Conservation (phyloP, 1,139 yeast genomes). For the Taiozyma sp. region DNA sequence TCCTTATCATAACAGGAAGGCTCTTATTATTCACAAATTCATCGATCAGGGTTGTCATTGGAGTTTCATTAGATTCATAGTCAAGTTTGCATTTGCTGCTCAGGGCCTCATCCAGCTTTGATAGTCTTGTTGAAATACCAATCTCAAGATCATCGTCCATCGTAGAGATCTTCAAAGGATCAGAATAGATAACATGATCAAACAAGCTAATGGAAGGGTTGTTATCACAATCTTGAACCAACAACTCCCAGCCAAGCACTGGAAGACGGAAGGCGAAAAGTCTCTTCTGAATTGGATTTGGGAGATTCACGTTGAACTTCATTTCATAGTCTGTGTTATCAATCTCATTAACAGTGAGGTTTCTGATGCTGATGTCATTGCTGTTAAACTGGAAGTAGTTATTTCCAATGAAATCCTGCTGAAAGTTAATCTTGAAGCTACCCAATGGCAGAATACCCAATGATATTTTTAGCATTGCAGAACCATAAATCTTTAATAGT, state of each 20-base stretch:
- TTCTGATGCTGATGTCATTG: slow-evolving; percentile 16
- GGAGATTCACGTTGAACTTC: slow-evolving; percentile 14
- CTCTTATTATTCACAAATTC: slow-evolving; percentile 25
- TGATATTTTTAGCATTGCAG: slow-evolving; percentile 26
- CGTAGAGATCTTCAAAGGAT: slow-evolving; percentile 14
- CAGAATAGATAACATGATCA: slow-evolving; percentile 10
- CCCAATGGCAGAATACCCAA: slow-evolving; percentile 30
- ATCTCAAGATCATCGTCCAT: slow-evolving; percentile 8
- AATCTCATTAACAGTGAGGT: slow-evolving; percentile 11
- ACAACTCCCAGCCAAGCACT: slow-evolving; percentile 26
- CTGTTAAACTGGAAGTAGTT: slow-evolving; percentile 15
- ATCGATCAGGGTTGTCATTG: slow-evolving; percentile 29
- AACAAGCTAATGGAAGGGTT: slow-evolving; percentile 22
- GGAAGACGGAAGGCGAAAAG: slow-evolving; percentile 26
- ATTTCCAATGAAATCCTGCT: slow-evolving; percentile 24
- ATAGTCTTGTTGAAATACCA: slow-evolving; percentile 10
- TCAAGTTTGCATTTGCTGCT: slow-evolving; percentile 22
- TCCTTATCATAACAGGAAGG: slow-evolving; percentile 22
- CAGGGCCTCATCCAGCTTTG: slow-evolving; percentile 13
- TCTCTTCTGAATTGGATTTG: slow-evolving; percentile 17
- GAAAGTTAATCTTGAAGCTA: slow-evolving; percentile 25
- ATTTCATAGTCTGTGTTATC: slow-evolving; percentile 25
- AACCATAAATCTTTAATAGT: slow-evolving; percentile 28
- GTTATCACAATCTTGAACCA: slow-evolving; percentile 28
- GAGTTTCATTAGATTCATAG: slow-evolving; percentile 21